Base-by-base conservation (phyloP, 306 rosid species). In the Geum urbanum region DNA sequence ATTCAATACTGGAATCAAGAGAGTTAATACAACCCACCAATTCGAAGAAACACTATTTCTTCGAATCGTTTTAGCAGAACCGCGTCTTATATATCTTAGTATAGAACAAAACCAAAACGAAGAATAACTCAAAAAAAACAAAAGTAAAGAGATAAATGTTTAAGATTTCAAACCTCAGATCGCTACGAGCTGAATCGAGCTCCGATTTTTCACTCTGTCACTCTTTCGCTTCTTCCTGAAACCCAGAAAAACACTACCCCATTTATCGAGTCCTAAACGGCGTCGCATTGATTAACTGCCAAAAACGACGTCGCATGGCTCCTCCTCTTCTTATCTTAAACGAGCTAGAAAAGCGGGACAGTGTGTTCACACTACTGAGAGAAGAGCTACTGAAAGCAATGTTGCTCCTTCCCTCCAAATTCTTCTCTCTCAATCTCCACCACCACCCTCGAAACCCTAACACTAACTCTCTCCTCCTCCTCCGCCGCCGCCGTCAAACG, bases 321-420 rank as follows among this genome's bases (percentile, higher is more conserved):
- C 5, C 9, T 19, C 37, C 50, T n/a, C n/a, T n/a, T n/a, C 63
- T 40, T 43, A 39, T 55, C 73, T 55, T 7, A 60, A 60, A 60
- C n/a, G 2, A 10, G n/a, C 39, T 5, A 22, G 37, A 32, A 58
- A 46, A 27, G 27, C 48, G 45, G 48, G n/a, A 59, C 52, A 12
- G 3, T 2, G 32, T 8, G 6, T 6, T 10, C 8, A 6, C 56
- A 22, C 46, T 19, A 27, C 2, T 32, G 32, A 27, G 32, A n/a
- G n/a, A n/a, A n/a, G n/a, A n/a, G n/a, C n/a, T n/a, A n/a, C n/a
- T n/a, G n/a, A n/a, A n/a, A n/a, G n/a, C n/a, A n/a, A 91, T 94
- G 97, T 69, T 79, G 47, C 75, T 83, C 69, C 86, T 84, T 60
- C 85, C 86, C 63, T 67, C 79, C 74, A 87, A 75, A 47, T 84